Conservation (phyloP, 768 basidiomycete genomes). For the Rhizopogon roseolus region DNA sequence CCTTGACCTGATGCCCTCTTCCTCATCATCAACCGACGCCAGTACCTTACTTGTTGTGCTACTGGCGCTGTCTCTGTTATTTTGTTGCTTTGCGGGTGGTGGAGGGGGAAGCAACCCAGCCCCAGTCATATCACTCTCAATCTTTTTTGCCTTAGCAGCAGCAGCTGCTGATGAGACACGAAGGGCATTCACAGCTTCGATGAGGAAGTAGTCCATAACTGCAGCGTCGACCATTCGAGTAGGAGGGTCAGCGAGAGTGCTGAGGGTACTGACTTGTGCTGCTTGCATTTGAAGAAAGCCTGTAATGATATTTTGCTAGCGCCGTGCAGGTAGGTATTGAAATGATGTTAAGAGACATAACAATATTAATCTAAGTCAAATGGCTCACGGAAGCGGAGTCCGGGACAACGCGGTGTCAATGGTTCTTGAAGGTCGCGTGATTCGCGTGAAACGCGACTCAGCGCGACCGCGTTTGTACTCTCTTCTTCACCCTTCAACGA, state of each 20-base stretch:
- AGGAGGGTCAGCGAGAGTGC: conserved; percentile 63
- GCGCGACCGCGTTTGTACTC: too few relatives aligned
- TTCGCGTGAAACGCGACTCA: too few relatives aligned
- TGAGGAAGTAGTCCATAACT: conserved; percentile 82
- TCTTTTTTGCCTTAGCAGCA: conserved; percentile 55
- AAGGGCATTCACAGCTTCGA: conserved; percentile 73
- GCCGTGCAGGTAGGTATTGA: neutral
- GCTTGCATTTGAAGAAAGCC: conserved; percentile 23
- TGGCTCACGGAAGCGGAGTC: neutral
- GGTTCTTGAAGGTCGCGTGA: too few relatives aligned
- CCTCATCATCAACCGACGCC: conserved; percentile 52
- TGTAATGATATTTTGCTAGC: neutral
- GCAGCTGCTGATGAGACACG: conserved; percentile 73
- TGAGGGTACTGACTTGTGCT: conserved; percentile 28
- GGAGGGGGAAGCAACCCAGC: conserved; percentile 66
- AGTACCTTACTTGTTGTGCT: conserved; percentile 19
- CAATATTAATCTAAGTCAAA: too few relatives aligned
- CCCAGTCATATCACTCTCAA: conserved; percentile 76
- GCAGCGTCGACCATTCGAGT: conserved; percentile 56
- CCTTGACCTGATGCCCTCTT: conserved; percentile 61
- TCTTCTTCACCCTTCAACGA: conserved; percentile 5
- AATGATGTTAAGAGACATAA: too few relatives aligned
- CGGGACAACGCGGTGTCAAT: too few relatives aligned
- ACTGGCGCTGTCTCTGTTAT: conserved; percentile 30
- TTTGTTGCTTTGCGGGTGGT: conserved; percentile 31